Evolutionary conservation across 495 filamentous ascomycete species (phyloP).

Genomic region (Trichodelitschia bisporula): DNA sequence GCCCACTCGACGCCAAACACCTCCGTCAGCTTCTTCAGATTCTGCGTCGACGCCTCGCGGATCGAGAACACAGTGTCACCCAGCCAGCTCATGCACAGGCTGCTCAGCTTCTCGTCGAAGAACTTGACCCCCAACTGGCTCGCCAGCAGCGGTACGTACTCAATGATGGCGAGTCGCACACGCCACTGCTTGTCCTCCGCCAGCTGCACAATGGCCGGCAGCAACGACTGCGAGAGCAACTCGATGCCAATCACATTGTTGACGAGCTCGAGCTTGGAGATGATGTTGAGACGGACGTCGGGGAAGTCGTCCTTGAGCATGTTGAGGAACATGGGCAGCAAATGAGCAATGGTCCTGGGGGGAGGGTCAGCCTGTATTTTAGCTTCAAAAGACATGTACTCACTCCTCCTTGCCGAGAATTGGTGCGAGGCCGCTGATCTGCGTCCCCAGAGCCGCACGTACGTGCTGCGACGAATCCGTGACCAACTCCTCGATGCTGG

Average conservation of each 20-base stretch:
- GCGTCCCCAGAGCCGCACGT: slow-evolving; percentile 78
- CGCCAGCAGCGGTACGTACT: slow-evolving; percentile 92
- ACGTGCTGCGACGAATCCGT: slow-evolving; percentile 94
- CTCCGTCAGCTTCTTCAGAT: slow-evolving; percentile 92
- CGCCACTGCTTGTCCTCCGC: slow-evolving; percentile 99
- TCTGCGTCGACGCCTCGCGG: slow-evolving; percentile 86
- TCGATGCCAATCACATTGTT: slow-evolving; percentile 99
- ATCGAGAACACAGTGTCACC: slow-evolving; percentile 98
- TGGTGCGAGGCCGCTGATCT: slow-evolving; percentile 89
- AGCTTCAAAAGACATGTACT: slow-evolving; percentile 12
- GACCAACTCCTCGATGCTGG: slow-evolving; percentile 82
- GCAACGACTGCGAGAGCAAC: slow-evolving; percentile 78
- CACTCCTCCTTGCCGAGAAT: slow-evolving; percentile 97
- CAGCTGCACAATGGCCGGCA: slow-evolving; percentile 92
- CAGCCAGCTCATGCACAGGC: slow-evolving; percentile 97
- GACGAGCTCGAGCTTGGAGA: slow-evolving; percentile 90
- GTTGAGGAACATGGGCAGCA: slow-evolving; percentile 94
- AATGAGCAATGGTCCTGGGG: slow-evolving; percentile 69
- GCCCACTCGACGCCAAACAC: slow-evolving; percentile 98
- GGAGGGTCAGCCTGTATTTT: slow-evolving; percentile 3
- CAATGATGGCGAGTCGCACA: slow-evolving; percentile 90
- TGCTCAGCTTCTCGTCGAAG: slow-evolving; percentile 90
- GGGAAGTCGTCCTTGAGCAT: slow-evolving; percentile 99
- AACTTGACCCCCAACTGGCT: slow-evolving; percentile 91
- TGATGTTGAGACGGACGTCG: slow-evolving; percentile 92